Percentiles rank a stretch among this genome's conserved stretches.
Conservation (phyloP, 2,329 filamentous ascomycete species). For the Atkinsonella hypoxylon region DNA sequence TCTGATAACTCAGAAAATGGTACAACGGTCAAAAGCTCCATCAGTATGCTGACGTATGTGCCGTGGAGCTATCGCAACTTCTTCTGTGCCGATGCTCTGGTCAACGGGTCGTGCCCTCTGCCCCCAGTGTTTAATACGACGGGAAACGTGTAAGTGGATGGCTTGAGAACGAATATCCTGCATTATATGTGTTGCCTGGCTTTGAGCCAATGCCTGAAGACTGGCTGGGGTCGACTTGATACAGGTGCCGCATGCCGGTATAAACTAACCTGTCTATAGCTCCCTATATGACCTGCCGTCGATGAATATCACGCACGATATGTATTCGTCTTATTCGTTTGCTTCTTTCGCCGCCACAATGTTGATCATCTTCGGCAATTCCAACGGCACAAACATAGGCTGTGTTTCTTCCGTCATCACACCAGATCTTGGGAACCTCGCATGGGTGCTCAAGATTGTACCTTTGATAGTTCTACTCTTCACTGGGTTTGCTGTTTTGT, state of each 20-base stretch:
- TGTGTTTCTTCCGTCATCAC: conserved; percentile 78
- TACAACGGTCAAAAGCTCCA: conserved; percentile 61
- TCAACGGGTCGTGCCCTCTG: conserved; percentile 60
- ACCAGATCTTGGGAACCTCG: conserved; percentile 63
- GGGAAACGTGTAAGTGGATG: conserved; percentile 6
- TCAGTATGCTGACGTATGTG: conserved; percentile 67
- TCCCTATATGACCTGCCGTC: conserved; percentile 44
- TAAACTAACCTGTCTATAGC: conserved; percentile 3
- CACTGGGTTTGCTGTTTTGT: conserved; percentile 70
- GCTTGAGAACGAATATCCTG: not conserved
- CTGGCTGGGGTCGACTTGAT: not conserved
- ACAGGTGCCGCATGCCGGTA: conserved; percentile 1
- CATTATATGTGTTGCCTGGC: not conserved
- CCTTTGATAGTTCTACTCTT: conserved; percentile 68
- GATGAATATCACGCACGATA: conserved; percentile 61
- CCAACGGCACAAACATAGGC: conserved; percentile 49
- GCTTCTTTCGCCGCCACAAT: conserved; percentile 67
- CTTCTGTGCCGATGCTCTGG: conserved; percentile 55
- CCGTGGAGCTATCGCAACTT: conserved; percentile 43
- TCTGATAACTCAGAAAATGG: conserved; percentile 47
- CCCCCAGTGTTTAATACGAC: conserved; percentile 52
- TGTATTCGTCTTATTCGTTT: conserved; percentile 77
- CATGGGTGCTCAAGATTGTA: conserved; percentile 60
- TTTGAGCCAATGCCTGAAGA: not conserved
- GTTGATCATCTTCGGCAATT: conserved; percentile 63